Percentiles rank a stretch among this genome's conserved stretches.
Evolutionary conservation across 179 eudicot genomes (phyloP).

Genomic region (Silene noctiflora): DNA sequence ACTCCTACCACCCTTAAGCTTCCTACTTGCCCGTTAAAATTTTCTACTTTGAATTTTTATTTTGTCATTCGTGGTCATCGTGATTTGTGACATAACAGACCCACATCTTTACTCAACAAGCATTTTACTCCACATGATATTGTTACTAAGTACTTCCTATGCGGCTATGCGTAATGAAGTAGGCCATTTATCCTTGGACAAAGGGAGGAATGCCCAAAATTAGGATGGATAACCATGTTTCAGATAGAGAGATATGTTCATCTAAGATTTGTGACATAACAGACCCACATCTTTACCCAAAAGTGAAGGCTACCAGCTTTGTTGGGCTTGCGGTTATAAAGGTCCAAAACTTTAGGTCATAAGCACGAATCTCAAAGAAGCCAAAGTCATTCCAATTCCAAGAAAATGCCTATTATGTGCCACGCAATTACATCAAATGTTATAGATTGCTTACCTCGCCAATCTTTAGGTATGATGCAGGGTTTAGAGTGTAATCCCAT

Average conservation of each 20-base stretch:
- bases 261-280: too few species aligned
- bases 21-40: too few species aligned
- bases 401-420: background rate
- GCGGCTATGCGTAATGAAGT: too few species aligned
- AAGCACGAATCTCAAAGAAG: conserved; percentile 4
- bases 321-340: background rate
- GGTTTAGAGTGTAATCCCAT: conserved; percentile 82
- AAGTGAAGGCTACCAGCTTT: background rate
- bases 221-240: background rate
- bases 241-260: background rate
- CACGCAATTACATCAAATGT: background rate
- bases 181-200: too few species aligned
- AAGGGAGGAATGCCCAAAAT: background rate
- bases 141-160: too few species aligned
- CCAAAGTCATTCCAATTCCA: conserved; percentile 3
- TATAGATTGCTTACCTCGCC: conserved; percentile 62
- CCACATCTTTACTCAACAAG: too few species aligned
- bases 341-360: background rate
- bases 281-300: too few species aligned
- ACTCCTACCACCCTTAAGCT: too few species aligned
- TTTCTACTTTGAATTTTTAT: too few species aligned
- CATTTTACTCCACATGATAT: too few species aligned
- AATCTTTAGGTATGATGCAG: conserved; percentile 62
- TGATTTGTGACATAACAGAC: too few species aligned
- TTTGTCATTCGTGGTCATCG: too few species aligned